A percentile compares a stretch with the other conserved stretches of the same genome.
Conservation (phyloP, 1,284 basidiomycete genomes). For the Apiotrichum sp. region DNA sequence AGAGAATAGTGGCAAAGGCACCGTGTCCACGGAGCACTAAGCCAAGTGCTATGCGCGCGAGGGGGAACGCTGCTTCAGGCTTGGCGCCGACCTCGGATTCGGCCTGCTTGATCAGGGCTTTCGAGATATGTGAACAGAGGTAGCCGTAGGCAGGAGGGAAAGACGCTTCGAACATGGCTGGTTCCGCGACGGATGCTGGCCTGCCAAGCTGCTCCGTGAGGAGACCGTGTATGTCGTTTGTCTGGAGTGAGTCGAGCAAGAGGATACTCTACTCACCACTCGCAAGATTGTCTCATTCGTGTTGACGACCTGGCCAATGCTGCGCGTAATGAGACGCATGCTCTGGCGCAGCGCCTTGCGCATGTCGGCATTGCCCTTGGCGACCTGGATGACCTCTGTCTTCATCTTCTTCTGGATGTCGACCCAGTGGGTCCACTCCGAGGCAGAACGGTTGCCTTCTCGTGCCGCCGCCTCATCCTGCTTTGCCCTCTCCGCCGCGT, state of each 20-base stretch:
- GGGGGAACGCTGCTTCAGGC: constrained; percentile 72
- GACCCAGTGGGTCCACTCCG: constrained; percentile 65
- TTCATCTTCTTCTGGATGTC: constrained; percentile 65
- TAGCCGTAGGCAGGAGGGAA: constrained; percentile 56
- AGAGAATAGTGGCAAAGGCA: constrained; percentile 68
- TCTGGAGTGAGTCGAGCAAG: constrained; percentile 48
- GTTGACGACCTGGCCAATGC: constrained; percentile 86
- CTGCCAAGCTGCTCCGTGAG: constrained; percentile 46
- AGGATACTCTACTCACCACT: constrained; percentile 39
- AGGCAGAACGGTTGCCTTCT: constrained; percentile 43
- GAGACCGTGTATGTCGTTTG: constrained; percentile 58
- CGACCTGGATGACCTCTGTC: constrained; percentile 60
- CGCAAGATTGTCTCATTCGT: constrained; percentile 65
- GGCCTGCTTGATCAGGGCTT: constrained; percentile 84
- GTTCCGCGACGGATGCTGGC: constrained; percentile 46
- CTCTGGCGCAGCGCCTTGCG: constrained; percentile 51
- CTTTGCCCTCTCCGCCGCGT: constrained; percentile 10
- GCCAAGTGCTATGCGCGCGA: constrained; percentile 68
- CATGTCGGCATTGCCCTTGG: constrained; percentile 59
- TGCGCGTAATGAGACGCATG: constrained; percentile 80
- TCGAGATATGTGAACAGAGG: constrained; percentile 77
- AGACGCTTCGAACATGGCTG: constrained; percentile 38
- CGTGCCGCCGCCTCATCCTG: constrained; percentile 12
- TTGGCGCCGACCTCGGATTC: constrained; percentile 91
- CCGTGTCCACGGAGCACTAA: constrained; percentile 57